These are phyloP conservation scores for Galerina sulciceps DNA, from an alignment of 768 basidiomycete species.

Conservation along the genomic window DNA sequence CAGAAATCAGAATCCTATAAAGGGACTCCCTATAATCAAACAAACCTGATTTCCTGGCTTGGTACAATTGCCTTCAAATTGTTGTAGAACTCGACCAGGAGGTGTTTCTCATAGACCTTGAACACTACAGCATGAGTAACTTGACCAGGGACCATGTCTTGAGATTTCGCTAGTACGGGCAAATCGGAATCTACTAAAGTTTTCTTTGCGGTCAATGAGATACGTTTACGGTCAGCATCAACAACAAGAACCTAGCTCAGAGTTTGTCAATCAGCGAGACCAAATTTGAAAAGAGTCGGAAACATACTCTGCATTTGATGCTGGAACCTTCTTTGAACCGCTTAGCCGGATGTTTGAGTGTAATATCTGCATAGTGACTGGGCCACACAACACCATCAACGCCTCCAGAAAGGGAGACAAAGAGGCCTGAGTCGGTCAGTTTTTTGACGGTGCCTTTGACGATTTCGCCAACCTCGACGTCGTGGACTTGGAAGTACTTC, in stretches of 20 bases:
- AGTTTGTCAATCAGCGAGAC: neutral
- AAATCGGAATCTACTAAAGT: conserved; percentile 81
- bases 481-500: conserved; percentile 80
- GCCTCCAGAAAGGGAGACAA: conserved; percentile 84
- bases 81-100: conserved; percentile 91
- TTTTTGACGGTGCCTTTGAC: conserved; percentile 89
- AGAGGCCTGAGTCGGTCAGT: conserved; percentile 79
- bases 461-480: conserved; percentile 84
- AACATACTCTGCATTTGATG: conserved; percentile 84
- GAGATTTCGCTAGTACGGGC: conserved; percentile 66
- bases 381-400: conserved; percentile 96
- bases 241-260: conserved; percentile 72
- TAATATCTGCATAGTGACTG: conserved; percentile 92
- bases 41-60: conserved; percentile 79
- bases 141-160: conserved; percentile 70
- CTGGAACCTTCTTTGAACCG: conserved; percentile 82
- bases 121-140: conserved; percentile 84
- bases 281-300: conserved; percentile 4
- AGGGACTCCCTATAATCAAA: neutral
- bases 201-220: conserved; percentile 91
- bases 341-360: conserved; percentile 91
- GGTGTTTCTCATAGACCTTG: conserved; percentile 77
- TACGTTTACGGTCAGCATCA: conserved; percentile 78
- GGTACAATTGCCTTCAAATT: conserved; percentile 85
- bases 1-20: neutral